Evolutionary conservation across 2,329 filamentous ascomycete genomes (phyloP).

Genomic region (Fusarium sp.): DNA sequence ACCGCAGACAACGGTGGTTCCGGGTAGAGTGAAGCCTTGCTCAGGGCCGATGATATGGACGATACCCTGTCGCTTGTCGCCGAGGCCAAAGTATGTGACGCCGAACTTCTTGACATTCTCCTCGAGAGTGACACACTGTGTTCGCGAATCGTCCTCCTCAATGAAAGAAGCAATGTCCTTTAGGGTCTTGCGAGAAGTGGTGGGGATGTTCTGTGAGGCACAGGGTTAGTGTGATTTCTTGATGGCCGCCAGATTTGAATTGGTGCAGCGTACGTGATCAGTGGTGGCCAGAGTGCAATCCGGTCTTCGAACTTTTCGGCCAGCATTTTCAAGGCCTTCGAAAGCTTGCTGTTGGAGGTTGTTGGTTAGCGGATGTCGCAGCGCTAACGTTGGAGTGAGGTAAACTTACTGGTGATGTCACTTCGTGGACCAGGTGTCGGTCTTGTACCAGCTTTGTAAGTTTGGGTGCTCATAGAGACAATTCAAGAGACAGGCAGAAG

Average conservation of each 20-base stretch:
- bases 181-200: slow-evolving; percentile 87
- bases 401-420: slow-evolving; percentile 86
- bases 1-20: slow-evolving; percentile 96
- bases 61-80: slow-evolving; percentile 96
- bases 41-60: slow-evolving; percentile 98
- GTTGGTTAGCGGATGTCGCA: slow-evolving; percentile 29
- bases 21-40: slow-evolving; percentile 97
- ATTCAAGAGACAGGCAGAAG: slow-evolving; percentile 12
- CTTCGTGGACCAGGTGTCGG: slow-evolving; percentile 96
- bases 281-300: slow-evolving; percentile 97
- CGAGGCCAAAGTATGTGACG: slow-evolving; percentile 95
- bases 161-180: slow-evolving; percentile 96
- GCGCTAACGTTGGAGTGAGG: slow-evolving; percentile 8
- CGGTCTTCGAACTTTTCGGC: slow-evolving; percentile 86
- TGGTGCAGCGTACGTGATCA: slow-evolving; percentile 79
- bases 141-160: slow-evolving; percentile 90
- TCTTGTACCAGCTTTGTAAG: slow-evolving; percentile 61
- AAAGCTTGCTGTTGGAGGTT: slow-evolving; percentile 81
- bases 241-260: not conserved
- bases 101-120: slow-evolving; percentile 97
- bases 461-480: not conserved
- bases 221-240: slow-evolving; percentile 30
- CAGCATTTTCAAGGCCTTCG: slow-evolving; percentile 91
- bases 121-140: slow-evolving; percentile 95
- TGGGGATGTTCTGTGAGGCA: slow-evolving; percentile 83